Conservation (phyloP, 2,329 filamentous ascomycete species). For the Trichoderma breve region DNA sequence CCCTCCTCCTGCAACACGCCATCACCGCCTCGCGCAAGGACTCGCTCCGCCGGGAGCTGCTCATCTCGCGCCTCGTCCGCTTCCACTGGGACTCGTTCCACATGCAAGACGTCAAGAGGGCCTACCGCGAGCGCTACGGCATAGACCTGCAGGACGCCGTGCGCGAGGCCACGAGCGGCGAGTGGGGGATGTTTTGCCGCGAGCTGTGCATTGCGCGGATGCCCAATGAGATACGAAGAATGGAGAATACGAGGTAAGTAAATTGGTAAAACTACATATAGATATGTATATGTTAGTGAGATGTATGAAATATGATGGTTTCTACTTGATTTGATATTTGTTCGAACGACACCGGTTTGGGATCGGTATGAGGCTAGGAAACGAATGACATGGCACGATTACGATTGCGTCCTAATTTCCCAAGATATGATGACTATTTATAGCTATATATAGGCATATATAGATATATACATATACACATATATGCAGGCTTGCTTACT, state of each 20-base stretch:
- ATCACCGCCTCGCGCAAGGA: constrained; percentile 72
- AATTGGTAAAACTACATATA: neutral
- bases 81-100: constrained; percentile 91
- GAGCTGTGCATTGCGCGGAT: constrained; percentile 64
- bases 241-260: constrained; percentile 31
- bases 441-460: neutral
- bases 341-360: neutral
- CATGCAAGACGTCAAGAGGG: constrained; percentile 73
- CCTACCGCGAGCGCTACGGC: constrained; percentile 76
- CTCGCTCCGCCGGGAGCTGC: constrained; percentile 73
- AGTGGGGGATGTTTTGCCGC: constrained; percentile 75
- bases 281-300: neutral
- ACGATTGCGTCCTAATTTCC: neutral
- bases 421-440: neutral
- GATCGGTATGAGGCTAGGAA: neutral
- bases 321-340: neutral
- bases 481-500: neutral
- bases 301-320: neutral
- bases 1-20: constrained; percentile 86
- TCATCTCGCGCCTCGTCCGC: constrained; percentile 83
- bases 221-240: constrained; percentile 56
- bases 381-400: neutral
- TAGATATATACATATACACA: neutral
- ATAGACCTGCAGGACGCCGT: constrained; percentile 74
- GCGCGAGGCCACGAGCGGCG: constrained; percentile 69